These are phyloP conservation scores for Aspergillus steynii DNA, from an alignment of 495 filamentous ascomycete genomes.

Conservation along the genomic window DNA sequence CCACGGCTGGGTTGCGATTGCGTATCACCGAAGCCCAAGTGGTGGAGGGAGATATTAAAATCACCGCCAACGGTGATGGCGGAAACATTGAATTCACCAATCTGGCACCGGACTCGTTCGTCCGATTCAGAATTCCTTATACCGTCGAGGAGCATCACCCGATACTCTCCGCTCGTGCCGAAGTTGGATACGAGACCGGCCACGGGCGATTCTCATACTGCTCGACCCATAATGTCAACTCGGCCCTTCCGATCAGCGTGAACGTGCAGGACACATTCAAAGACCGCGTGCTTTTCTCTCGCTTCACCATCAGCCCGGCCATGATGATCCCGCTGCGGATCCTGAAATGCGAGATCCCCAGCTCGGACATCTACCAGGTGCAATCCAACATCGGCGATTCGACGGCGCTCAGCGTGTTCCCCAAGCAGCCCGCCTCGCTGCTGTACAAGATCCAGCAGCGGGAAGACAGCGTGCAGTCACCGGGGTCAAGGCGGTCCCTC, in stretches of 20 bases:
- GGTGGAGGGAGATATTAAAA: slow-evolving; percentile 52
- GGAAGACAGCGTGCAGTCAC: slow-evolving; percentile 28
- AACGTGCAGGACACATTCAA: slow-evolving; percentile 98
- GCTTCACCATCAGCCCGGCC: slow-evolving; percentile 83
- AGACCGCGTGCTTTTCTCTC: slow-evolving; percentile 74
- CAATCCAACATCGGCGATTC: slow-evolving; percentile 55
- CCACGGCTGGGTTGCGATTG: slow-evolving; percentile 84
- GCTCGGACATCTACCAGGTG: slow-evolving; percentile 68
- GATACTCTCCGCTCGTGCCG: slow-evolving; percentile 71
- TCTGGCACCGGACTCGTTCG: slow-evolving; percentile 48
- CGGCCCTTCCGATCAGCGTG: slow-evolving; percentile 82
- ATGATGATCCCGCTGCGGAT: slow-evolving; percentile 72
- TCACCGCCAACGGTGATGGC: slow-evolving; percentile 59
- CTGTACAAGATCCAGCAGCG: slow-evolving; percentile 68
- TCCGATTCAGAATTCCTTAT: slow-evolving; percentile 73
- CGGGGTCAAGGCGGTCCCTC: slow-evolving; percentile 50
- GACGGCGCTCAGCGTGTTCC: slow-evolving; percentile 66
- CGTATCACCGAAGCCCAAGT: slow-evolving; percentile 69
- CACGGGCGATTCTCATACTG: slow-evolving; percentile 69
- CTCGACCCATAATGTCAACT: slow-evolving; percentile 60
- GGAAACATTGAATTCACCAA: slow-evolving; percentile 66
- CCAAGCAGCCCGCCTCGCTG: slow-evolving; percentile 78
- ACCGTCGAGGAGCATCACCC: slow-evolving; percentile 76
- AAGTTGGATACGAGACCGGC: slow-evolving; percentile 75
- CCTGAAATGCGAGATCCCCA: slow-evolving; percentile 65